A percentile compares a stretch with the other conserved stretches of the same genome.
Conservation (phyloP, 2,329 filamentous ascomycete species). For the Pestalotiopsis sp. region DNA sequence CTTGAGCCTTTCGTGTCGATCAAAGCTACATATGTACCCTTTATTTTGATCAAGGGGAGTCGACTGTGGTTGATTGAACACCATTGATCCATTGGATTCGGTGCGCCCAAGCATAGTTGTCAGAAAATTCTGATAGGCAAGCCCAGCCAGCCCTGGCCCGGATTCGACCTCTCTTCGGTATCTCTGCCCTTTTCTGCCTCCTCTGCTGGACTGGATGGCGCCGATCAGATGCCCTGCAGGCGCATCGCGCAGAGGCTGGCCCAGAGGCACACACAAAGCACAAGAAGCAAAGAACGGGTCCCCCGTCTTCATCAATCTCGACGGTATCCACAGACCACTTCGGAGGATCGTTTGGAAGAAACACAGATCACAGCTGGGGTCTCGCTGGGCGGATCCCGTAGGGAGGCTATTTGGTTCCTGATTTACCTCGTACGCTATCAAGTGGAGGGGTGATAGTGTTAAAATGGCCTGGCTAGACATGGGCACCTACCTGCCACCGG, state of each 20-base stretch:
- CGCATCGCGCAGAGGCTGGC: background rate
- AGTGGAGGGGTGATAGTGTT: background rate
- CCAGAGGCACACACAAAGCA: background rate
- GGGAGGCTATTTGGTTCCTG: background rate
- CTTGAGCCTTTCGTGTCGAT: constrained; percentile 23
- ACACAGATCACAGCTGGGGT: constrained; percentile 2
- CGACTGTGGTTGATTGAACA: background rate
- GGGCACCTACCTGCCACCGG: background rate
- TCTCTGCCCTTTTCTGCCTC: background rate
- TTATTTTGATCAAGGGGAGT: background rate
- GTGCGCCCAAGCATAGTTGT: background rate
- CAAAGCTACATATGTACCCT: constrained; percentile 15
- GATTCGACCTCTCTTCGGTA: background rate
- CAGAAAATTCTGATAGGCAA: constrained; percentile 15
- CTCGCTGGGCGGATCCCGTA: background rate
- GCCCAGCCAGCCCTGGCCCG: constrained; percentile 4
- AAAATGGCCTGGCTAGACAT: background rate
- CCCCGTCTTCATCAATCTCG: constrained; percentile 1
- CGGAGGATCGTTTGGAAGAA: constrained; percentile 6
- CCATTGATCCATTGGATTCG: constrained; percentile 1
- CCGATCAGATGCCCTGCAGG: background rate
- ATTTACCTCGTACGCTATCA: constrained; percentile 9
- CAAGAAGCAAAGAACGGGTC: background rate
- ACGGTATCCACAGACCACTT: constrained; percentile 7
- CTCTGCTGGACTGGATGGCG: background rate